A percentile compares a stretch with the other conserved stretches of the same genome.
These are phyloP conservation scores for Sugiyamaella xylanicola DNA, from an alignment of 1,139 yeast species.

Conservation along the genomic window DNA sequence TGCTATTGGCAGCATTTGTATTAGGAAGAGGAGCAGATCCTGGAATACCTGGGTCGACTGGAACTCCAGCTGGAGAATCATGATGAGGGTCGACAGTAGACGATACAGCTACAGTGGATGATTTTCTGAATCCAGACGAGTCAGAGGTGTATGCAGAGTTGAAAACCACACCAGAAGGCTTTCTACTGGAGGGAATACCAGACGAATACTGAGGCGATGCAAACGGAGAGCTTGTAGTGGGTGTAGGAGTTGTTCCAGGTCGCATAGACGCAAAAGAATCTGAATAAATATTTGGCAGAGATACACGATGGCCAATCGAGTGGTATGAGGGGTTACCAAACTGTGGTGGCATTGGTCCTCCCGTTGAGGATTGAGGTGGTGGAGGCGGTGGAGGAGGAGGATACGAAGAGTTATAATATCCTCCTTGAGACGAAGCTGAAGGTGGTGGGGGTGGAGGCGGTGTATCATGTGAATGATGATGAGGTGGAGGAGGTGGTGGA, in stretches of 20 bases:
- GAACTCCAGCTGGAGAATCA: conserved; percentile 18
- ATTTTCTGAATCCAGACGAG: conserved; percentile 38
- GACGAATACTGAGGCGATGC: conserved; percentile 20
- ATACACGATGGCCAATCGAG: conserved; percentile 34
- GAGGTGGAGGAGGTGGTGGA: background rate
- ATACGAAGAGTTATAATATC: conserved; percentile 18
- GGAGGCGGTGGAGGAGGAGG: conserved; percentile 19
- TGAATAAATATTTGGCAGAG: conserved; percentile 37
- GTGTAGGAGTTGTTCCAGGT: conserved; percentile 13
- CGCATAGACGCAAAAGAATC: conserved; percentile 21
- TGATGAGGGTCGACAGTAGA: conserved; percentile 35
- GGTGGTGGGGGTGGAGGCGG: conserved; percentile 11
- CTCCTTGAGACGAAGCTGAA: conserved; percentile 7
- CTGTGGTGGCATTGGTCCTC: conserved; percentile 15
- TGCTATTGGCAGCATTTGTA: background rate
- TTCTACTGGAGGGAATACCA: conserved; percentile 9
- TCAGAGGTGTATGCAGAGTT: conserved; percentile 40
- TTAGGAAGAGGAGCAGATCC: conserved; percentile 5
- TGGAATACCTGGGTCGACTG: conserved; percentile 12
- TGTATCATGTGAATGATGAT: conserved; percentile 6
- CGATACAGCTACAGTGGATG: conserved; percentile 31
- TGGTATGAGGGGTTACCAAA: conserved; percentile 17
- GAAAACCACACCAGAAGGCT: conserved; percentile 30
- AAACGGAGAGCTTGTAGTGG: conserved; percentile 17
- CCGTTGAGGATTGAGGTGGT: conserved; percentile 15